These are phyloP conservation scores for Crithidia bombi DNA, from an alignment of 208 protist genomes.

Conservation along the genomic window DNA sequence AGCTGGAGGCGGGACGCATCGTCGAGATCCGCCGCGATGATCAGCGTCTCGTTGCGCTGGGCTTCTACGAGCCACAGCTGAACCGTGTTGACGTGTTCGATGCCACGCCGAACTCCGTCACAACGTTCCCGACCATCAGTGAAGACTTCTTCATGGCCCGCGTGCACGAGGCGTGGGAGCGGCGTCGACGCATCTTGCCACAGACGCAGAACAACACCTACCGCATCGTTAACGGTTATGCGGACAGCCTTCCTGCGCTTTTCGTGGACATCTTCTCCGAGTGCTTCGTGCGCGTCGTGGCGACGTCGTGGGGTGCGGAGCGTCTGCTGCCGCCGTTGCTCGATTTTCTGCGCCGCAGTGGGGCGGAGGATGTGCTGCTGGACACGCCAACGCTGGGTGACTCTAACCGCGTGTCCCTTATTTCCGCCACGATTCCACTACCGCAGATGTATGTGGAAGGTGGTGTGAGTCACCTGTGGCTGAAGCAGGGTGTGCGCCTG, in stretches of 20 bases:
- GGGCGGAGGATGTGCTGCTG: constrained; percentile 79
- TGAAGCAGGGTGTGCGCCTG: constrained; percentile 44
- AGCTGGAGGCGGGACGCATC: constrained; percentile 61
- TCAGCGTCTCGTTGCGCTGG: constrained; percentile 61
- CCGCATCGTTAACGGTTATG: constrained; percentile 74
- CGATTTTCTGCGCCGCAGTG: constrained; percentile 67
- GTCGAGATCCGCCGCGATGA: constrained; percentile 76
- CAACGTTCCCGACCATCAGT: constrained; percentile 69
- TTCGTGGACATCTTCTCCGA: constrained; percentile 86
- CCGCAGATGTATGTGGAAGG: constrained; percentile 67
- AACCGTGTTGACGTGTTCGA: constrained; percentile 82
- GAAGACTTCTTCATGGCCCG: constrained; percentile 83
- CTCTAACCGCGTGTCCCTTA: constrained; percentile 46
- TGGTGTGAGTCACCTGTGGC: constrained; percentile 76
- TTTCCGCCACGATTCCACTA: constrained; percentile 57
- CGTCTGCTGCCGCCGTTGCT: constrained; percentile 72
- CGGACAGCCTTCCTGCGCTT: constrained; percentile 76
- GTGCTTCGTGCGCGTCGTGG: constrained; percentile 75
- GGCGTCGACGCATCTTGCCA: constrained; percentile 55
- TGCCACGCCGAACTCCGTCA: constrained; percentile 39
- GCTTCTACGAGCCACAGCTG: constrained; percentile 79
- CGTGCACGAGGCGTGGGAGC: constrained; percentile 62
- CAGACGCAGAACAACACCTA: constrained; percentile 72
- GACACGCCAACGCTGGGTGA: constrained; percentile 68
- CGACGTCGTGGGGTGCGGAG: constrained; percentile 71